Evolutionary conservation across 768 basidiomycete species (phyloP).

Genomic region (Mycena chlorophos): DNA sequence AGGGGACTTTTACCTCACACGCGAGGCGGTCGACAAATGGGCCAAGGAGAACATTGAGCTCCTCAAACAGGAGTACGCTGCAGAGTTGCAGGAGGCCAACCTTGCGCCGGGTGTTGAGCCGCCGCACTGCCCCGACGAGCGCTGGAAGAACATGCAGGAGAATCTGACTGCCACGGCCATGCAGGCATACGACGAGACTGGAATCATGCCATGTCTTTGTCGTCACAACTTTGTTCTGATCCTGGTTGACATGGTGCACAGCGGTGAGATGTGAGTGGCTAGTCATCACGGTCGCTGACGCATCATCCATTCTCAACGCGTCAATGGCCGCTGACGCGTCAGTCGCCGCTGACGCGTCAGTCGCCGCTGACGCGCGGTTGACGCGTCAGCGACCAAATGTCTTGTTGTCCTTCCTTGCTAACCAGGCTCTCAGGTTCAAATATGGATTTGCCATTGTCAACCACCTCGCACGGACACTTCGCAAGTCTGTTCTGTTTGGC

Average conservation of each 20-base stretch:
- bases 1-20: conserved; percentile 1
- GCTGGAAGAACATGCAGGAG: conserved; percentile 22
- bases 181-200: conserved; percentile 37
- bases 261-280: conserved; percentile 36
- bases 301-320: background rate
- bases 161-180: conserved; percentile 32
- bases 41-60: conserved; percentile 10
- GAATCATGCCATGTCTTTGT: conserved; percentile 39
- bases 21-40: conserved; percentile 2
- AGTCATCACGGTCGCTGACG: background rate
- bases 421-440: background rate
- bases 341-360: background rate
- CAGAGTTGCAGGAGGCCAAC: background rate
- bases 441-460: conserved; percentile 6
- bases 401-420: background rate
- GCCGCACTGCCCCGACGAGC: conserved; percentile 22
- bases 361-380: background rate
- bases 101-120: conserved; percentile 36
- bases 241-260: conserved; percentile 39
- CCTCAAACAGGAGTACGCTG: background rate
- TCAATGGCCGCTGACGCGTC: background rate
- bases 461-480: background rate
- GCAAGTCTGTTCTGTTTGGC: background rate
- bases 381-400: background rate
- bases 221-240: conserved; percentile 33